These are phyloP conservation scores for Astragalus membranaceus DNA, from an alignment of 306 rosid species.

Conservation along the genomic window DNA sequence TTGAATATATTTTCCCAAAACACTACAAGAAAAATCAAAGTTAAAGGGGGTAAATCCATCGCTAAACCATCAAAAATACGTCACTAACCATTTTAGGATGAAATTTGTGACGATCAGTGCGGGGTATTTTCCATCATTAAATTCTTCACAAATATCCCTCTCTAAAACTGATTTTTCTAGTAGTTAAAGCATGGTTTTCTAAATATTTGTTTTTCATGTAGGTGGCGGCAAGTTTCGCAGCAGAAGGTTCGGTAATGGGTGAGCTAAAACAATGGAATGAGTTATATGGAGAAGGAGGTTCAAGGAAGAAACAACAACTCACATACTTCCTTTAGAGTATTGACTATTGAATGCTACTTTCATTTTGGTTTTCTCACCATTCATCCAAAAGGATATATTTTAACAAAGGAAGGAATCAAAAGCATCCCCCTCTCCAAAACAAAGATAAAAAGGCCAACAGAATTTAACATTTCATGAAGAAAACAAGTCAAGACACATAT, in stretches of 20 bases:
- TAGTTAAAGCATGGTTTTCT: neutral
- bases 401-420: constrained; percentile 17
- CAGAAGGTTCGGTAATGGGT: constrained; percentile 78
- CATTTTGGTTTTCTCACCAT: constrained; percentile 12
- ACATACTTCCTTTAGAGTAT: constrained; percentile 73
- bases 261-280: constrained; percentile 97
- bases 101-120: too few relatives aligned
- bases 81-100: too few relatives aligned
- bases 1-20: neutral
- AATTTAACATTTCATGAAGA: constrained; percentile 2
- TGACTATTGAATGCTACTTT: constrained; percentile 1
- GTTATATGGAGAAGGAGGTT: constrained; percentile 86
- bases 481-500: neutral
- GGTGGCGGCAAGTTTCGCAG: constrained; percentile 91
- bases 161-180: too few relatives aligned
- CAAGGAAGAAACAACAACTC: constrained; percentile 88
- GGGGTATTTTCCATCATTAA: too few relatives aligned
- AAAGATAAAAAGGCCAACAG: constrained; percentile 1
- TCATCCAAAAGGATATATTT: constrained; percentile 17
- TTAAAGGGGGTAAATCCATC: too few relatives aligned
- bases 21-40: too few relatives aligned
- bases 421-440: neutral
- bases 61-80: too few relatives aligned
- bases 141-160: too few relatives aligned
- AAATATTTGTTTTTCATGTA: constrained; percentile 20